Conservation (phyloP, 2,329 filamentous ascomycete species). For the Monilinia fructigena region DNA sequence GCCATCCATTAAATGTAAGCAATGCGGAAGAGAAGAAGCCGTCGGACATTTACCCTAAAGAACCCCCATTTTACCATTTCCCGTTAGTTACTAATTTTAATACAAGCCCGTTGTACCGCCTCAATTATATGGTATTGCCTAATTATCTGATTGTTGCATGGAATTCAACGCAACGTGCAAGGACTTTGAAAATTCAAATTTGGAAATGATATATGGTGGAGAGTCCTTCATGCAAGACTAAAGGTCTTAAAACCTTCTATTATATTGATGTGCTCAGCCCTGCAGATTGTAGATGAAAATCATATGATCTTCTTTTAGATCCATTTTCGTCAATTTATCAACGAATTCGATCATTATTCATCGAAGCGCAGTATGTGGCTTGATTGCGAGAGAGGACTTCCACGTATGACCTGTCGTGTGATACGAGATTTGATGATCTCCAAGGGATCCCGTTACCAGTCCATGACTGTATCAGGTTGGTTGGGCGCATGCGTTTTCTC, state of each 20-base stretch:
- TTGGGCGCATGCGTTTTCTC: conserved; percentile 7
- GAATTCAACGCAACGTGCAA: conserved; percentile 3
- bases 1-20: background rate
- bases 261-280: conserved; percentile 23
- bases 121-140: background rate
- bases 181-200: conserved; percentile 1
- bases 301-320: conserved; percentile 15
- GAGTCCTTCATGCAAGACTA: conserved; percentile 11
- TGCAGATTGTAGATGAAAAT: conserved; percentile 20
- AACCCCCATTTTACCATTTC: background rate
- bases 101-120: background rate
- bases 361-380: background rate
- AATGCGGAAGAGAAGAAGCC: background rate
- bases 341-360: background rate
- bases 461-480: background rate
- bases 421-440: conserved; percentile 28
- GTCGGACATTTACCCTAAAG: background rate
- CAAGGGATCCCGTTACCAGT: conserved; percentile 12
- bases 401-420: conserved; percentile 29
- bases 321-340: conserved; percentile 1
- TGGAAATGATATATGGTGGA: conserved; percentile 10
- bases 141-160: conserved; percentile 12
- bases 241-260: background rate
- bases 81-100: conserved; percentile 4
- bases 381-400: conserved; percentile 6